Conservation (phyloP, 331 rosid genomes). For the Pyracantha coccinea region DNA sequence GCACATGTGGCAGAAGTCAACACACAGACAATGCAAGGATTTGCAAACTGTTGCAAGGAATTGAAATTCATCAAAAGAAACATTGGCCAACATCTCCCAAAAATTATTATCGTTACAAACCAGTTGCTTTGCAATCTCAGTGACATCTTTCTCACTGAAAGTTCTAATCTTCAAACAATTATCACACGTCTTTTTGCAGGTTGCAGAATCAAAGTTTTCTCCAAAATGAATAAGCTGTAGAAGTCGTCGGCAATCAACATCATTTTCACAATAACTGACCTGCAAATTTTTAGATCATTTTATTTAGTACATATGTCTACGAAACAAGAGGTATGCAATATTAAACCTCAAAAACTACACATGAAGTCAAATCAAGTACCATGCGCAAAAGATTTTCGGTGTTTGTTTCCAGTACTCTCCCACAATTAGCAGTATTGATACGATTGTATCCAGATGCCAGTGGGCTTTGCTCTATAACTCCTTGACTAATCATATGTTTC, state of each 20-base stretch:
- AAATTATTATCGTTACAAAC: constrained; percentile 35
- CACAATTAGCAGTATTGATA: constrained; percentile 47
- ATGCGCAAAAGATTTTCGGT: constrained; percentile 82
- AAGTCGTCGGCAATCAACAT: constrained; percentile 81
- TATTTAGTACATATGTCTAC: constrained; percentile 3
- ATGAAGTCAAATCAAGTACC: constrained; percentile 36
- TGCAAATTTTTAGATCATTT: constrained; percentile 30
- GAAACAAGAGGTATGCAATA: neutral
- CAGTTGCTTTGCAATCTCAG: constrained; percentile 81
- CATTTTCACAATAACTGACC: constrained; percentile 92
- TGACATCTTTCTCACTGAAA: constrained; percentile 80
- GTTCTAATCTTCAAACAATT: constrained; percentile 67
- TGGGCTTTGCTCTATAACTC: constrained; percentile 58
- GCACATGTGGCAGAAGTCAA: constrained; percentile 5
- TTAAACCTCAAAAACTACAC: neutral
- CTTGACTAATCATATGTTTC: constrained; percentile 86
- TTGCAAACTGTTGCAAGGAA: neutral
- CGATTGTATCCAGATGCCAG: constrained; percentile 54
- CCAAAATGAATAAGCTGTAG: constrained; percentile 93
- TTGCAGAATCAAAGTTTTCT: constrained; percentile 73
- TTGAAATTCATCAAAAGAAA: neutral
- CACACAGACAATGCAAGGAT: neutral
- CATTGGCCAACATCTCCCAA: neutral
- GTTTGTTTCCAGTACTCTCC: constrained; percentile 81
- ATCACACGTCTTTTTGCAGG: constrained; percentile 93